These are phyloP conservation scores for Setomelanomma holmii DNA, from an alignment of 2,329 filamentous ascomycete species.

Conservation along the genomic window DNA sequence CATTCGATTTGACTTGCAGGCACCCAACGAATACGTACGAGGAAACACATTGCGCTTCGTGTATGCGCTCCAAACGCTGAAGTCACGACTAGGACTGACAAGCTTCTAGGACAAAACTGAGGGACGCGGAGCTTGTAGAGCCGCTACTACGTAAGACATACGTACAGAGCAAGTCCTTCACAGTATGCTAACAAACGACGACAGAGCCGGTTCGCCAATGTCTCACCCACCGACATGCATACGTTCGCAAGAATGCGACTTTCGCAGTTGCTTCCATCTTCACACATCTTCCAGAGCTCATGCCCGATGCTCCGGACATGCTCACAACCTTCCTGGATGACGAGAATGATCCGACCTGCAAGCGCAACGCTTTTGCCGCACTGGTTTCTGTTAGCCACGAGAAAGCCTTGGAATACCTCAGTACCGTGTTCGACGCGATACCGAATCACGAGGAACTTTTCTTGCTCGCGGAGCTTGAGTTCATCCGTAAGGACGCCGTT, in stretches of 20 bases:
- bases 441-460: conserved; percentile 93
- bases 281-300: conserved; percentile 86
- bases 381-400: conserved; percentile 91
- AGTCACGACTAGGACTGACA: conserved; percentile 27
- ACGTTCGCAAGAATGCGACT: conserved; percentile 97
- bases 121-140: conserved; percentile 94
- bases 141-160: conserved; percentile 72
- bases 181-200: conserved; percentile 14
- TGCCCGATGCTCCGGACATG: conserved; percentile 93
- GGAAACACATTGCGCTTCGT: conserved; percentile 98
- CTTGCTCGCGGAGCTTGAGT: conserved; percentile 92
- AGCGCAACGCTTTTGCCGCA: conserved; percentile 95
- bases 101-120: conserved; percentile 74
- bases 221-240: conserved; percentile 94
- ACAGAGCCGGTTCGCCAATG: conserved; percentile 81
- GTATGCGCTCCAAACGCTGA: conserved; percentile 18
- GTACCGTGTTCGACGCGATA: conserved; percentile 88
- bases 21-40: conserved; percentile 97
- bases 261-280: conserved; percentile 94
- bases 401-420: conserved; percentile 86
- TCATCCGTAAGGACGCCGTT: conserved; percentile 96
- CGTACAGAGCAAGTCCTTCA: background rate
- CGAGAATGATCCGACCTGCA: conserved; percentile 94
- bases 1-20: conserved; percentile 95
- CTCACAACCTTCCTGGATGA: conserved; percentile 87